Evolutionary conservation across 306 rosid species (phyloP).

Genomic region (Casuarina cunninghamiana): DNA sequence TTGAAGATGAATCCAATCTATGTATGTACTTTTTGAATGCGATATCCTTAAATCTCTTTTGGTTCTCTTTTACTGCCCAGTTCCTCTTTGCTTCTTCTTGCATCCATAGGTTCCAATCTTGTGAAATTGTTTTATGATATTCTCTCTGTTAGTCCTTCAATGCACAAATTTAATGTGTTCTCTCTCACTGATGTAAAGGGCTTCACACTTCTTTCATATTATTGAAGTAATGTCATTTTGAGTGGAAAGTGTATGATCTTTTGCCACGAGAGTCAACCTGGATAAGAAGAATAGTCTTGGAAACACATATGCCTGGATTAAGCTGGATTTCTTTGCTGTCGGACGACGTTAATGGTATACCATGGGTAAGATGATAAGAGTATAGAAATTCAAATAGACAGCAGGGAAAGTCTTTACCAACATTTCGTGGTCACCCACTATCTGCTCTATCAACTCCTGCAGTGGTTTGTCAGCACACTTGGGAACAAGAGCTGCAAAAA

Average conservation of each 20-base stretch:
- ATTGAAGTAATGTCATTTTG: too few relatives aligned
- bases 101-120: too few relatives aligned
- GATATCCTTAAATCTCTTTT: too few relatives aligned
- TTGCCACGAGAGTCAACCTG: background rate
- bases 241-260: background rate
- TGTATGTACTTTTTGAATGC: too few relatives aligned
- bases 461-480: slow-evolving; percentile 76
- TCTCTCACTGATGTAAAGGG: too few relatives aligned
- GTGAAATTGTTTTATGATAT: too few relatives aligned
- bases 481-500: slow-evolving; percentile 92
- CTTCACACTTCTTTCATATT: background rate
- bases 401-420: slow-evolving; percentile 46
- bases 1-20: background rate
- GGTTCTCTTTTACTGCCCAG: too few relatives aligned
- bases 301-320: background rate
- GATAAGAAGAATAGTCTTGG: too few relatives aligned
- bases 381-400: background rate
- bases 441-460: slow-evolving; percentile 71
- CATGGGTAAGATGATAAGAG: background rate
- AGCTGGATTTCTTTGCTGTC: slow-evolving; percentile 33
- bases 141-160: too few relatives aligned
- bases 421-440: slow-evolving; percentile 80
- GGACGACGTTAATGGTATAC: slow-evolving; percentile 12
- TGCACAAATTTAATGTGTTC: too few relatives aligned
- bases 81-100: too few relatives aligned